Percentiles rank a stretch among this genome's conserved stretches.
Evolutionary conservation across 257 asterid genomes (phyloP).

Genomic region (Solanum pinnatisectum): DNA sequence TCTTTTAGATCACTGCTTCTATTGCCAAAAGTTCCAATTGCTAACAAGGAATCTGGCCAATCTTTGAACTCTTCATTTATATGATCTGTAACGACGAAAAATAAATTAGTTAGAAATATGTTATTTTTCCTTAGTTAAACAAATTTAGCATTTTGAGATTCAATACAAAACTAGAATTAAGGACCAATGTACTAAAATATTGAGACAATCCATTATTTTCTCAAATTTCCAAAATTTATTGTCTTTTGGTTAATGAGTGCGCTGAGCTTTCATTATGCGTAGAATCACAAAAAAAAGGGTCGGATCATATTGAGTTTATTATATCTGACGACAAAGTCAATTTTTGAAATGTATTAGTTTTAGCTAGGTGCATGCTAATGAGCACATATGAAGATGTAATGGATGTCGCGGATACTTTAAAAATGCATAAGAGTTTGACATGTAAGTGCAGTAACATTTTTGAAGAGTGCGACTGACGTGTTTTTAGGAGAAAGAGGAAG

Average conservation of each 20-base stretch:
- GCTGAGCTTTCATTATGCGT: not conserved
- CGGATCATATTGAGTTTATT: not conserved
- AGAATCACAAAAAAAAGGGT: not conserved
- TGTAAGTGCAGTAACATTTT: not conserved
- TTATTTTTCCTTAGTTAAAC: not conserved
- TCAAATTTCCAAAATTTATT: not conserved
- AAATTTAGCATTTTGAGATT: not conserved
- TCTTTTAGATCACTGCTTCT: conserved; percentile 7
- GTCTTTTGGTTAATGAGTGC: not conserved
- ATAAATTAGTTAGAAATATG: not conserved
- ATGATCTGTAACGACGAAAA: conserved; percentile 26
- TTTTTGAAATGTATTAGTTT: not conserved
- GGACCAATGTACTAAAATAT: not conserved
- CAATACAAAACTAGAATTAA: not conserved
- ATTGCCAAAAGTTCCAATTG: conserved; percentile 91
- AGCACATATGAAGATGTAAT: not conserved
- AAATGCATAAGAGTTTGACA: not conserved
- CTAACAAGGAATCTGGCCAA: conserved; percentile 63
- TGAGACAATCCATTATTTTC: not conserved
- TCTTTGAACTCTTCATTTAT: conserved; percentile 46
- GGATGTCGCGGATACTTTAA: not conserved
- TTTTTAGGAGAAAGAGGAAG: not conserved
- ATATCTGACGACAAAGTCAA: not conserved
- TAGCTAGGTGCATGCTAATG: not conserved
- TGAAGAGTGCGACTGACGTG: rapidly evolving